Evolutionary conservation across 1,284 basidiomycete species (phyloP).

Genomic region (Moesziomyces parantarcticus): DNA sequence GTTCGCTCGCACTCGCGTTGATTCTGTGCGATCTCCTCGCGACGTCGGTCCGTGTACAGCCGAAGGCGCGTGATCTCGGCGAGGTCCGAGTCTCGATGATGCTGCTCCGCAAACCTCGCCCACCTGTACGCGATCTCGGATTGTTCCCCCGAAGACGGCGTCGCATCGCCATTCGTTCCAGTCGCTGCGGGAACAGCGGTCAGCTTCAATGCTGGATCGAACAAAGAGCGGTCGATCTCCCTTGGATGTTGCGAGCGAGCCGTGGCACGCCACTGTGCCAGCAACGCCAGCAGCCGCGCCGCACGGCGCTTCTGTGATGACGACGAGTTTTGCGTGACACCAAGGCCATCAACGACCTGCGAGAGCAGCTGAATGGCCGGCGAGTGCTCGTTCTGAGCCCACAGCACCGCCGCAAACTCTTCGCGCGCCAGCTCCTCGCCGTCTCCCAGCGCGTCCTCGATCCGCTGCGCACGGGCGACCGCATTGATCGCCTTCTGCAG

Average conservation of each 20-base stretch:
- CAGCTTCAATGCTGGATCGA: slow-evolving; percentile 74
- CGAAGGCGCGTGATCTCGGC: slow-evolving; percentile 79
- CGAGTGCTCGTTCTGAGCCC: slow-evolving; percentile 85
- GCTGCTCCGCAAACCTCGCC: slow-evolving; percentile 87
- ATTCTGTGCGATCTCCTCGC: slow-evolving; percentile 75
- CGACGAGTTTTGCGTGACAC: slow-evolving; percentile 5
- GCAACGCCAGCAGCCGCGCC: slow-evolving; percentile 69
- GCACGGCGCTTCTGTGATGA: slow-evolving; percentile 22
- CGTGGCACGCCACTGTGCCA: slow-evolving; percentile 83
- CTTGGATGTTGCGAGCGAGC: slow-evolving; percentile 84
- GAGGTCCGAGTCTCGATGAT: slow-evolving; percentile 79
- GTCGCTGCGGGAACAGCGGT: slow-evolving; percentile 4
- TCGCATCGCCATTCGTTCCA: background rate
- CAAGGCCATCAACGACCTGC: slow-evolving; percentile 61
- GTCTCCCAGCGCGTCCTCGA: slow-evolving; percentile 69
- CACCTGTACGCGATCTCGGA: slow-evolving; percentile 83
- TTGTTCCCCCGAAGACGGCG: slow-evolving; percentile 66
- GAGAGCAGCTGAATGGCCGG: slow-evolving; percentile 82
- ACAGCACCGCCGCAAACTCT: slow-evolving; percentile 89
- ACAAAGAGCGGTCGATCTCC: slow-evolving; percentile 79
- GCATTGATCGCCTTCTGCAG: slow-evolving; percentile 88
- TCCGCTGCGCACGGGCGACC: slow-evolving; percentile 77
- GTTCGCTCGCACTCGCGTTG: slow-evolving; percentile 69
- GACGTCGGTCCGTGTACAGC: slow-evolving; percentile 78
- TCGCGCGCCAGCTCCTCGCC: slow-evolving; percentile 72